These are phyloP conservation scores for Oemleria cerasiformis DNA, from an alignment of 306 rosid species.

Conservation along the genomic window DNA sequence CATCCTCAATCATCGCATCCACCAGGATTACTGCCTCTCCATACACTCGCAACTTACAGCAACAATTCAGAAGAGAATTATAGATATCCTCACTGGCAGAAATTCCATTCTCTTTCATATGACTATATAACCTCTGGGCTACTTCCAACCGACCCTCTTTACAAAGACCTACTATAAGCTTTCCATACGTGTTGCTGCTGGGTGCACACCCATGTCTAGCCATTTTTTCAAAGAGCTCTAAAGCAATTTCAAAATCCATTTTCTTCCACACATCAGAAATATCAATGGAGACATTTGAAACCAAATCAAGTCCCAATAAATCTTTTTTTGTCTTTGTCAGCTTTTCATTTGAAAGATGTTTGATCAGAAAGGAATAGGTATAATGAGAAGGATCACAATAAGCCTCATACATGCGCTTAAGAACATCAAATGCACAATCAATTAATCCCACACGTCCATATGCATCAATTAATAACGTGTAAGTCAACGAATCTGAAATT, in stretches of 20 bases:
- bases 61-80: constrained; percentile 59
- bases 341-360: constrained; percentile 50
- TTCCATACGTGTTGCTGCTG: constrained; percentile 52
- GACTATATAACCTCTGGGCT: constrained; percentile 49
- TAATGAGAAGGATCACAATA: constrained; percentile 65
- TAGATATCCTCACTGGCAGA: constrained; percentile 51
- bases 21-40: constrained; percentile 53
- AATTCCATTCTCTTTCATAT: constrained; percentile 54
- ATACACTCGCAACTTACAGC: constrained; percentile 54
- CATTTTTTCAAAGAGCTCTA: constrained; percentile 64
- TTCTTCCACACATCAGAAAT: constrained; percentile 50
- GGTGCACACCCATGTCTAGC: constrained; percentile 55
- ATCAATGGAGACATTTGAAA: constrained; percentile 33
- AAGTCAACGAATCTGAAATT: constrained; percentile 53
- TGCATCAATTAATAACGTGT: constrained; percentile 52
- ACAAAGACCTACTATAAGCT: constrained; percentile 77
- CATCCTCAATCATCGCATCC: constrained; percentile 58
- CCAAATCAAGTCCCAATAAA: constrained; percentile 26
- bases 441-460: constrained; percentile 60
- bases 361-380: constrained; percentile 57
- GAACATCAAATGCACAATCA: constrained; percentile 61
- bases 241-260: constrained; percentile 49
- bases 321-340: constrained; percentile 20
- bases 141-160: constrained; percentile 38
- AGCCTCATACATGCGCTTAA: constrained; percentile 58